phyloP scores from a whole-genome alignment of 148 eudicot species.

The Drosera capensis region DNA sequence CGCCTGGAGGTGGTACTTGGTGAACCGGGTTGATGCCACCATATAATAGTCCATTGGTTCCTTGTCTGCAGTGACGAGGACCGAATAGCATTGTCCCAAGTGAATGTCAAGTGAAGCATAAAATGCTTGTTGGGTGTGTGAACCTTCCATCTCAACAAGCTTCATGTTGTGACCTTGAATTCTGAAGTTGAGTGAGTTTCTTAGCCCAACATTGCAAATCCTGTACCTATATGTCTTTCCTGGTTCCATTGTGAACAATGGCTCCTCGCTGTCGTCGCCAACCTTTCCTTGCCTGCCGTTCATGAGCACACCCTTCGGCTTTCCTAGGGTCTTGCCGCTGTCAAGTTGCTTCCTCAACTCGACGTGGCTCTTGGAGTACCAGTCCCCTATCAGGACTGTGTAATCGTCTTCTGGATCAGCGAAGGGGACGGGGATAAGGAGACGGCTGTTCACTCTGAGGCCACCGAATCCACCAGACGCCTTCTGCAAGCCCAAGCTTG shows the following conservation, averaged over 20 bases:
- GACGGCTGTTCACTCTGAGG: conserved; percentile 1
- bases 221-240: conserved; percentile 3
- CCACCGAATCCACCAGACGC: conserved; percentile 3
- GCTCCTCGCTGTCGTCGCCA: neutral
- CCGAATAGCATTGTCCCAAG: conserved; percentile 4
- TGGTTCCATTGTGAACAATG: neutral
- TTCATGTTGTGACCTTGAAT: conserved; percentile 5
- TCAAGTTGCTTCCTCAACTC: neutral
- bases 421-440: neutral
- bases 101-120: conserved; percentile 6
- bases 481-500: neutral
- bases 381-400: conserved; percentile 4
- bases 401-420: neutral
- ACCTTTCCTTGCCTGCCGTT: conserved; percentile 1
- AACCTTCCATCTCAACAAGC: conserved; percentile 3
- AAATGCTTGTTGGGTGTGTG: neutral
- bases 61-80: conserved; percentile 2
- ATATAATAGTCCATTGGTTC: conserved; percentile 4
- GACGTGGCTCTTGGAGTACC: conserved; percentile 2
- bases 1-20: conserved; percentile 30
- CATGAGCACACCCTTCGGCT: conserved; percentile 1
- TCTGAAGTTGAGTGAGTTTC: conserved; percentile 3
- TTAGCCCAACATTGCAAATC: conserved; percentile 4
- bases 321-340: conserved; percentile 1
- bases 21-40: conserved; percentile 12